phyloP scores from a whole-genome alignment of 495 filamentous ascomycete genomes.

The Staphylotrichum tortipilum region DNA sequence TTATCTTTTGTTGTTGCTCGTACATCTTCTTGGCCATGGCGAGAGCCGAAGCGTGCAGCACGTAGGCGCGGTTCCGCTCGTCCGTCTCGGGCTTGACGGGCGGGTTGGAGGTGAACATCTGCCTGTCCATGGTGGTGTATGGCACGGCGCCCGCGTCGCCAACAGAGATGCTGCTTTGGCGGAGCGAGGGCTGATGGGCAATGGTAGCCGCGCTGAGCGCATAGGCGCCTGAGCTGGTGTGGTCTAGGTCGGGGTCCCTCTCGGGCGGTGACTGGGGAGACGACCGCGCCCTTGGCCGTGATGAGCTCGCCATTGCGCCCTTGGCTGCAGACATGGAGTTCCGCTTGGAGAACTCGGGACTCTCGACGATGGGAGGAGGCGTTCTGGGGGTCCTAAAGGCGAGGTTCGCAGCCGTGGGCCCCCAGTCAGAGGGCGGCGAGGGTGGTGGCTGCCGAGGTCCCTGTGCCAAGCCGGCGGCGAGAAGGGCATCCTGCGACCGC shows the following conservation, averaged over 20 bases:
- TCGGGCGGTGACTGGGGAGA: slow-evolving; percentile 39
- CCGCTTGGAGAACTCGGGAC: slow-evolving; percentile 26
- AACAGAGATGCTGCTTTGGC: slow-evolving; percentile 18
- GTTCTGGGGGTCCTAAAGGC: slow-evolving; percentile 36
- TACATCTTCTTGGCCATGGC: slow-evolving; percentile 88
- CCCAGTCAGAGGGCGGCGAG: slow-evolving; percentile 34
- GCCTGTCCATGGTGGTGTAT: slow-evolving; percentile 43
- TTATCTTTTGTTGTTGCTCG: slow-evolving; percentile 50
- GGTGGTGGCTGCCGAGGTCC: slow-evolving; percentile 38
- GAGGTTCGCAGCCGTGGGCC: slow-evolving; percentile 51
- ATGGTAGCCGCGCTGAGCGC: slow-evolving; percentile 59
- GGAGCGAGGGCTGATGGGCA: slow-evolving; percentile 39
- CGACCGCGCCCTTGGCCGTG: slow-evolving; percentile 57
- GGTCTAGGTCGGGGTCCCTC: slow-evolving; percentile 52
- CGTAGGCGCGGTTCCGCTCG: slow-evolving; percentile 60
- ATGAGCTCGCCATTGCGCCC: slow-evolving; percentile 58
- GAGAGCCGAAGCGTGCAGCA: slow-evolving; percentile 69
- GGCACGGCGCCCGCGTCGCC: slow-evolving; percentile 35
- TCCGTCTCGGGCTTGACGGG: slow-evolving; percentile 63
- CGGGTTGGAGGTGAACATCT: slow-evolving; percentile 68
- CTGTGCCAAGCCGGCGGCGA: slow-evolving; percentile 56
- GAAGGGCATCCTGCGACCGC: slow-evolving; percentile 64
- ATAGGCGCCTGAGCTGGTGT: slow-evolving; percentile 50
- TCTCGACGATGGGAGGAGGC: slow-evolving; percentile 6
- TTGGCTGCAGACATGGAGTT: slow-evolving; percentile 64